Evolutionary conservation across 345 rosid species (phyloP), one percentile per base, ranked within the genome.

Genomic region (Citrus inodora): DNA sequence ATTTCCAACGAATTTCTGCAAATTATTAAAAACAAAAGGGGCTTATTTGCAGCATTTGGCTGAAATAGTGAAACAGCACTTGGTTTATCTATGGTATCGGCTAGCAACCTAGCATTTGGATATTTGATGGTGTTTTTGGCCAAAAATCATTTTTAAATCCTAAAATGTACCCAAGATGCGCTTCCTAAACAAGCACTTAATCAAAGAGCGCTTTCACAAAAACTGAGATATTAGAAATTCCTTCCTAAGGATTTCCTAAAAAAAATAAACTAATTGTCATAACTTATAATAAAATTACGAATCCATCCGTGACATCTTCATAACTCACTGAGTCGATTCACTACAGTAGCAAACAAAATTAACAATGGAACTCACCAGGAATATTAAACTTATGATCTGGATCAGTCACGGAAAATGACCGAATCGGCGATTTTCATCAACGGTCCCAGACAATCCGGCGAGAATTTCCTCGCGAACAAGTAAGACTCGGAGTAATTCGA

Each of bases 381-480:
- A 78, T 67, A 70, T 46, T 13, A 46, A 42, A 16, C n/a, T 70
- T 53, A 9, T 42, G 46, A 33, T 21, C 10, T 0, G 3, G 8
- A 28, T 89, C 89, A 96, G 77, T 96, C 99, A 80, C 86, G 87
- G 88, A 96, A 89, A 82, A 96, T 91, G 84, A 88, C 92, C 14
- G 90, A 81, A 81, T 92, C 89, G 4, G 94, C 92, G 37, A 94
- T 88, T 53, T 81, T 85, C 94, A 96, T 76, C 87, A 96, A 83
- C 16, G 97, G 97, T 70, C 69, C 79, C 89, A 94, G 85, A 83
- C 95, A 94, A 83, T 85, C 92, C n/a, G 97, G 95, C 4, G 98
- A 82, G 91, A 96, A 96, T 73, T 94, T 96, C 80, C 99, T 85
- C 1, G 98, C 97, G 38, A 96, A 96, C 76, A 96, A 79, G 80